Evolutionary conservation across 2,329 filamentous ascomycete genomes (phyloP), one percentile per base, ranked within the genome.

Genomic region (Colletotrichum paranaense): DNA sequence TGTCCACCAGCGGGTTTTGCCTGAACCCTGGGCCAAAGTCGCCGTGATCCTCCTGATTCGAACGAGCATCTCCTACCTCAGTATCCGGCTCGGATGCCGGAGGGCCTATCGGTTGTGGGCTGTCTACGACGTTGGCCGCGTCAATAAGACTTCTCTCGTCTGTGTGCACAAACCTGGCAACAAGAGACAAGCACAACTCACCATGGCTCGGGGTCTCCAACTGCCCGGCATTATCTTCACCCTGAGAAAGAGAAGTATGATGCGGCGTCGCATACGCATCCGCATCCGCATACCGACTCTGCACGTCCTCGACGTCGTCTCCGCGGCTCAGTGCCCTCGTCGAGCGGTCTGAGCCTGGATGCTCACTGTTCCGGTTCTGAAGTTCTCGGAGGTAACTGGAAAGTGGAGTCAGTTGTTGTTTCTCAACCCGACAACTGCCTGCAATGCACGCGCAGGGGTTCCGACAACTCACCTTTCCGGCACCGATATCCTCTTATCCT

Each of bases 1-100:
- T 79, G 59, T 81, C 80, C 4, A 79, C 80, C 1, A 81, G 75
- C 4, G 80, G 80, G 62, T 81, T 81, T 66, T 76, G 75, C 56
- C 71, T 52, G 5, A 75, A 75, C 22, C 69, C 69, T 0, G 73
- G 70, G 11, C 68, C 72, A 46, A 74, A 58, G 32, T 74, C 72
- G 5, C 62, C 42, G 5, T 65, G 32, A 3, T 63, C 57, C 46
- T 52, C 46, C 22, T 65, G 69, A n/a, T 65, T 53, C 7, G 60
- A 26, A 24, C 49, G 65, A 16, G 49, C 26, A 30, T 26, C 55
- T 49, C 65, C 69, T 19, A 49, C 53, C 35, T 70, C 70, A 8
- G 67, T 64, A 16, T 64, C 70, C 1, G 70, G 67, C 11, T 73
- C 70, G 9, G 70, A 73, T 12, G 62, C 38, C 35, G 46, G 59